phyloP scores from a whole-genome alignment of 2,329 filamentous ascomycete species.

The Exophiala xenobiotica region DNA sequence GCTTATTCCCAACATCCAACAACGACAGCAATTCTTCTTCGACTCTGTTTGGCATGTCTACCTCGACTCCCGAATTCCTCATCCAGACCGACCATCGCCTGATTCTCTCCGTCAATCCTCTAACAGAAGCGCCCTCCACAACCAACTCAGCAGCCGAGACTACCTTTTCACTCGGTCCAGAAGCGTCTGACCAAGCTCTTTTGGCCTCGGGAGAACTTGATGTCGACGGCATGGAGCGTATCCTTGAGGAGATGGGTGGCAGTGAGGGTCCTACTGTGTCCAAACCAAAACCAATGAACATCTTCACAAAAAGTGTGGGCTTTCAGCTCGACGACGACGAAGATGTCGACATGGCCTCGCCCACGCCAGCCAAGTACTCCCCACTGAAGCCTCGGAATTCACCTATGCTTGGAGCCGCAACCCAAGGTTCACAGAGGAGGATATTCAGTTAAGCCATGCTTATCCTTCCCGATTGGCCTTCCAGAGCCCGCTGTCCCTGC shows the following conservation, averaged over 20 bases:
- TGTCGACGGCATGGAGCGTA: conserved; percentile 48
- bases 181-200: conserved; percentile 39
- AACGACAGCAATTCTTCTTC: neutral
- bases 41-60: conserved; percentile 8
- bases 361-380: conserved; percentile 15
- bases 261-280: neutral
- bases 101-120: conserved; percentile 21
- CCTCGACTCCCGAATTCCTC: conserved; percentile 21
- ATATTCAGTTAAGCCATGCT: conserved; percentile 17
- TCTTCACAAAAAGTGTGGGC: conserved; percentile 19
- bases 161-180: neutral
- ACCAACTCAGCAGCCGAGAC: conserved; percentile 13
- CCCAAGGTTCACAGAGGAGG: conserved; percentile 14
- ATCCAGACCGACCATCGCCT: conserved; percentile 23
- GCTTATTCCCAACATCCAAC: conserved; percentile 6
- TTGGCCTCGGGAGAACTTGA: conserved; percentile 46
- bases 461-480: neutral
- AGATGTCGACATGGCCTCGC: conserved; percentile 24
- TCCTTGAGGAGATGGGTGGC: conserved; percentile 43
- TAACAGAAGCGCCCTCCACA: conserved; percentile 5
- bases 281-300: conserved; percentile 13
- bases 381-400: conserved; percentile 10
- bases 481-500: too few relatives aligned
- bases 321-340: conserved; percentile 18
- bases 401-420: neutral